Conservation (phyloP, 129 eudicot species). For the Smallanthus sonchifolius region DNA sequence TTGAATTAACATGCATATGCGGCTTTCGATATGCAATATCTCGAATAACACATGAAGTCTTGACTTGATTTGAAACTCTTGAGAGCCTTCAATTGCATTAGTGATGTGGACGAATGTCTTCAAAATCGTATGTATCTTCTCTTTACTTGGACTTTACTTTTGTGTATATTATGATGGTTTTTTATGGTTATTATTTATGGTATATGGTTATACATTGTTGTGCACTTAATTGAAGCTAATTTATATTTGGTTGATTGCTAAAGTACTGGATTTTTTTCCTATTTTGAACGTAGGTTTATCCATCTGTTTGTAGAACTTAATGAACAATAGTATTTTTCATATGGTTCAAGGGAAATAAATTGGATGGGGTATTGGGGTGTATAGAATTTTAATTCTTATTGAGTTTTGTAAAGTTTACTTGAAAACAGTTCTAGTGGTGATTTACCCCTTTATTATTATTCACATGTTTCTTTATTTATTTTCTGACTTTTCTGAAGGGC, state of each 20-base stretch:
- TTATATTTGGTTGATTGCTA: neutral
- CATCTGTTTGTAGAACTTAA: neutral
- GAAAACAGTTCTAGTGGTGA: neutral
- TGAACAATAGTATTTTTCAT: neutral
- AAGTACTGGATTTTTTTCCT: constrained; percentile 15
- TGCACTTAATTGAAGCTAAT: neutral
- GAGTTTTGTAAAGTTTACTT: neutral
- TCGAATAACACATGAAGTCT: constrained; percentile 19
- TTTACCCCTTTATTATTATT: neutral
- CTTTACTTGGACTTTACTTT: neutral
- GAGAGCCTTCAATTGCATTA: constrained; percentile 15
- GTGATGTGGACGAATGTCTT: constrained; percentile 97
- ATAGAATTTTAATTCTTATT: neutral
- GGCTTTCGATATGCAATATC: constrained; percentile 22
- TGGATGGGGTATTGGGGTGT: constrained; percentile 8
- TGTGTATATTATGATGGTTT: neutral
- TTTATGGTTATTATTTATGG: neutral
- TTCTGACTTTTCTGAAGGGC: constrained; percentile 53
- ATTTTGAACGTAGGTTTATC: neutral
- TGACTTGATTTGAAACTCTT: constrained; percentile 12
- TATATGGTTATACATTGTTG: neutral
- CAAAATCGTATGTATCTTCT: constrained; percentile 62
- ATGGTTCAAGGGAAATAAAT: constrained; percentile 4
- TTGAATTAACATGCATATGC: constrained; percentile 12
- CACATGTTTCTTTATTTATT: constrained; percentile 1